Base-by-base conservation (phyloP, 2,329 filamentous ascomycete genomes). In the Aspergillus bombycis region DNA sequence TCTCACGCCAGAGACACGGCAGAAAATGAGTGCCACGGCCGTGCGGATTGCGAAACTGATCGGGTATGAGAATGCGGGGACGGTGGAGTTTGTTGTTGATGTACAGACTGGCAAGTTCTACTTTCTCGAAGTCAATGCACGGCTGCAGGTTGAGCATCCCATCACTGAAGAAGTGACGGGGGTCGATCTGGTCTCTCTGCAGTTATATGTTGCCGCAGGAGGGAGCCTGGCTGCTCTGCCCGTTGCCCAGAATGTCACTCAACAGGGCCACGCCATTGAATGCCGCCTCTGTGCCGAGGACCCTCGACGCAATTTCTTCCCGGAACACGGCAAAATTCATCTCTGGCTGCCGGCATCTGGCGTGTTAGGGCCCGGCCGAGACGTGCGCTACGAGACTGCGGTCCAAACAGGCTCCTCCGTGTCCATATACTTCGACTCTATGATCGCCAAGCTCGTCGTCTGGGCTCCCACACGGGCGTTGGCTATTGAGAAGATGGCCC, bases 101-200 rank as follows among this genome's bases (percentile, higher is more conserved):
- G 32, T 34, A 9, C 8, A 9, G 9, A 34, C 9, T 34, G 32
- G 32, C 32, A 34, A 34, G 2, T 34, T 34, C 32, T 34, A 34
- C 32, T 34, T 34, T 34, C 32, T 26, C 0, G 83, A 85, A 62
- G 77, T 84, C 34, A 85, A 85, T 50, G 79, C 82, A 0, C 73
- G 83, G 4, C 68, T 84, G 4, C 83, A 85, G 63, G 83, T 85
- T 6, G 83, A 85, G 65, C 82, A 84, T 67, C 75, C 78, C 26
- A 76, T 82, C 43, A 82, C 81, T 0, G 81, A 82, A 60, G 71
- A 73, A 26, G 73, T 75, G 0, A 77, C 73, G 0, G 77, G 77
- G 0, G 36, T 80, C 9, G 81, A 82, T 64, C 64, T 81, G 12
- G 79, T 82, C n/a, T 48, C 59, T n/a, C 56, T 79, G 28, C 77